Evolutionary conservation across 129 eudicot species (phyloP), one percentile per base, ranked within the genome.

Genomic region (Tagetes patula): DNA sequence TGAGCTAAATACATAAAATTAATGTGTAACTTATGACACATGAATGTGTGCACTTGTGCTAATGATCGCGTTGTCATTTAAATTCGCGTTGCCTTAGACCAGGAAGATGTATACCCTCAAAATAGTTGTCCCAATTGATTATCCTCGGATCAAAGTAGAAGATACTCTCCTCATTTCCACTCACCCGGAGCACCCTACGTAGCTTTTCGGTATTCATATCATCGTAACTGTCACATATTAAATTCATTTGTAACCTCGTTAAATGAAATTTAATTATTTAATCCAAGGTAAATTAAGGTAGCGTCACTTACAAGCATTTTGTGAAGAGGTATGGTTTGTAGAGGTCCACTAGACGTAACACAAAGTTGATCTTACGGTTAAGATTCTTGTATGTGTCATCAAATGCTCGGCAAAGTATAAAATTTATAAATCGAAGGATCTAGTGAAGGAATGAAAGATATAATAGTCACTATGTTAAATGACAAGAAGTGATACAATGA

Each of bases 261-360:
- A 59, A 20, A 59, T 33, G 7, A 59, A 38, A 67, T 3, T 2
- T 1, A 64, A 64, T 50, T 41, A 27, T 59, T 34, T 32, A 59
- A 1, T 27, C 12, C 38, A 56, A 30, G 27, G 27, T 20, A 20
- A 43, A 10, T 43, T 7, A 7, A 49, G 4, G 46, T 20, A 31
- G 3, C 3, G 36, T 20, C 36, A 72, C 98, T 89, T 84, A 93
- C 98, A 78, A 63, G 82, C 84, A 87, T 77, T 93, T 86, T 39
- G 89, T 75, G 89, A 93, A 93, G 83, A 93, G 79, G 85, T 87
- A 93, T 41, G 98, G 98, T 39, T 79, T 74, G 71, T 93, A 93
- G 56, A 93, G 89, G 37, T 93, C 96, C 4, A 89, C 77, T 77
- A 93, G 65, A 14, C 90, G 74, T 78, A 85, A 41, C 10, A 89